These are phyloP conservation scores for Salix suchowensis DNA, from an alignment of 345 rosid species.

Conservation along the genomic window DNA sequence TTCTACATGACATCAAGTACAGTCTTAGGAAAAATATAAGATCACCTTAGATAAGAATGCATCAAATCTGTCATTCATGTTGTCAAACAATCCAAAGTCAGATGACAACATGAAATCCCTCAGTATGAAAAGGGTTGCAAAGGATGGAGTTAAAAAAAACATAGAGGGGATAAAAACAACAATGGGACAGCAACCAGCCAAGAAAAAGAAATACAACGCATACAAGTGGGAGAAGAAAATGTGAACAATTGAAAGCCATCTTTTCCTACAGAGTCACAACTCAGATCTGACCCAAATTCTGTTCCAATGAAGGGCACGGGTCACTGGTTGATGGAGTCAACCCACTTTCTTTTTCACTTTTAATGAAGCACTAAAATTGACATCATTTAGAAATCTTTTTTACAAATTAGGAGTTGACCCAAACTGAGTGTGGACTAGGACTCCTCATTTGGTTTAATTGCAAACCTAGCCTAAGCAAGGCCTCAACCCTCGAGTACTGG, in stretches of 20 bases:
- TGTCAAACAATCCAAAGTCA: not conserved
- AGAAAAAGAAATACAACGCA: not conserved
- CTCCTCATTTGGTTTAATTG: too few relatives aligned
- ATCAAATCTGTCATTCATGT: not conserved
- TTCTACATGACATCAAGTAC: conserved; percentile 35
- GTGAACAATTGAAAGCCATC: not conserved
- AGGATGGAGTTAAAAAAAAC: not conserved
- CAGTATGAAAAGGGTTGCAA: not conserved
- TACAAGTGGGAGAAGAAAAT: not conserved
- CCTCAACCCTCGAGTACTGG: too few relatives aligned
- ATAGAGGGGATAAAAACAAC: not conserved
- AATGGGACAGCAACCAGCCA: not conserved
- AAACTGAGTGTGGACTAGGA: too few relatives aligned
- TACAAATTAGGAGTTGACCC: too few relatives aligned
- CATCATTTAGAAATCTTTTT: too few relatives aligned
- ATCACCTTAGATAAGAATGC: not conserved
- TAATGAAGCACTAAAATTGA: too few relatives aligned
- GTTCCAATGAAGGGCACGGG: too few relatives aligned
- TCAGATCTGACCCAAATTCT: not conserved
- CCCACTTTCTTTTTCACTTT: too few relatives aligned
- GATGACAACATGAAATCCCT: too few relatives aligned
- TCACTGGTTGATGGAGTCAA: too few relatives aligned
- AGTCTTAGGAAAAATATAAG: not conserved
- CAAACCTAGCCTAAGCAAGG: too few relatives aligned
- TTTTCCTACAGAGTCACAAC: not conserved